Evolutionary conservation across 1,284 basidiomycete genomes (phyloP).

Genomic region (Vanrija sp.): DNA sequence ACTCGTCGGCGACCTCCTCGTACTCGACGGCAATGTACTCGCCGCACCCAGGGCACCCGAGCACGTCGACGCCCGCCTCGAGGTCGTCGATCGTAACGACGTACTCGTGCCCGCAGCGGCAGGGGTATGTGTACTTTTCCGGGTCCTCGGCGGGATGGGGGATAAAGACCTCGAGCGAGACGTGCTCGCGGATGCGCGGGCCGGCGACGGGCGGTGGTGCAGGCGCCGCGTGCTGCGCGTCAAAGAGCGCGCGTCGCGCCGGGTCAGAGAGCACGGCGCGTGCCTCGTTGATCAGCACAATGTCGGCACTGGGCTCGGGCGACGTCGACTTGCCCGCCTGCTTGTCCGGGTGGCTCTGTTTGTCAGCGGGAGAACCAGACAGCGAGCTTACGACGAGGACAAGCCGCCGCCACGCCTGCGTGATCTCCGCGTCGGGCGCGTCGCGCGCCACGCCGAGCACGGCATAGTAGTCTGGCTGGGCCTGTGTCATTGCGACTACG

Average conservation of each 20-base stretch:
- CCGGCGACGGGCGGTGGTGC: neutral
- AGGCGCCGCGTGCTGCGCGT: constrained; percentile 3
- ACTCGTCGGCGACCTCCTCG: constrained; percentile 41
- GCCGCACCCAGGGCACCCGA: constrained; percentile 51
- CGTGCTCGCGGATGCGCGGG: constrained; percentile 20
- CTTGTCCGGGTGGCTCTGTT: constrained; percentile 44
- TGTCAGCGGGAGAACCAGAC: constrained; percentile 1
- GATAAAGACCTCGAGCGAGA: constrained; percentile 42
- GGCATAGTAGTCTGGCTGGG: constrained; percentile 34
- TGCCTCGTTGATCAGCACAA: constrained; percentile 45
- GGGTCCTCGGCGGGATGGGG: constrained; percentile 29
- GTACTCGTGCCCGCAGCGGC: constrained; percentile 47
- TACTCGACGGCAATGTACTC: constrained; percentile 51
- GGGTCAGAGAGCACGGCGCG: constrained; percentile 41
- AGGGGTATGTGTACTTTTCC: constrained; percentile 43
- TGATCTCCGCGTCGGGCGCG: constrained; percentile 36
- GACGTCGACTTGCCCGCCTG: neutral
- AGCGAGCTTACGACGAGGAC: constrained; percentile 34
- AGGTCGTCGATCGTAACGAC: constrained; percentile 45
- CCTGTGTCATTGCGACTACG: constrained; percentile 4
- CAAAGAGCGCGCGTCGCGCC: constrained; percentile 11
- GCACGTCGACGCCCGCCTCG: constrained; percentile 48
- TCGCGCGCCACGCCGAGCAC: constrained; percentile 33
- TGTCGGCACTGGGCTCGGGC: constrained; percentile 12
- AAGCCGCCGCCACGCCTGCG: constrained; percentile 37